Base-by-base conservation (phyloP, 2,329 filamentous ascomycete genomes). In the Monilinia aucupariae region DNA sequence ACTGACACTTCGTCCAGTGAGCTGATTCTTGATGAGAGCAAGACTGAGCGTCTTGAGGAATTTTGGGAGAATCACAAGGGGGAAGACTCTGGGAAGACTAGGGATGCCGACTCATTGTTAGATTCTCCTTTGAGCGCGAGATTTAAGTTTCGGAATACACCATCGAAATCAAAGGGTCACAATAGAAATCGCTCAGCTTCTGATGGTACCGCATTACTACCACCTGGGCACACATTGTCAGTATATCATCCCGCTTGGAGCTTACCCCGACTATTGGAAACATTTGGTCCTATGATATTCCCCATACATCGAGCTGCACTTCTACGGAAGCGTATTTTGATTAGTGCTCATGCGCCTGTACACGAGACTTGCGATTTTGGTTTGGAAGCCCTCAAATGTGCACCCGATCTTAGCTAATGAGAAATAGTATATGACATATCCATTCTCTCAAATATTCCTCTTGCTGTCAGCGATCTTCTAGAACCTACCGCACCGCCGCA, bases 271-370 rank as follows among this genome's bases (percentile, higher is more conserved):
- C 85, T 96, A 66, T 77, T 97, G 52, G 87, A 94, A 68, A 85
- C 83, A 10, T 96, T 97, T 73, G 94, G 94, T 0, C 94, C 94
- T 1, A 80, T 99, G 62, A 85, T 97, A 58, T 99, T 97, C 72
- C 91, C 94, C 13, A 83, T 99, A 66, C 89, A 96, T 70, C 86
- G 94, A 70, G 91, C 92, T 51, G 91, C 92, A 9, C 78, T 99
- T 56, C 77, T 96, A 66, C 85, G 93, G 63, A 93, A 94, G 77
- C 85, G 94, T 63, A 93, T 99, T 62, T 77, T 99, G 59, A 87
- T 99, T 65, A 88, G 94, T 32, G 88, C 89, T 22, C 86, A 92
- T 74, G 87, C 92, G 13, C 94, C 94, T 0, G 91, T 99, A 27
- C 88, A 92, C 73, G 80, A 86, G 70, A 84, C 86, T 61, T 97